Conservation (phyloP, 768 basidiomycete species). For the Tylopilus balloui region DNA sequence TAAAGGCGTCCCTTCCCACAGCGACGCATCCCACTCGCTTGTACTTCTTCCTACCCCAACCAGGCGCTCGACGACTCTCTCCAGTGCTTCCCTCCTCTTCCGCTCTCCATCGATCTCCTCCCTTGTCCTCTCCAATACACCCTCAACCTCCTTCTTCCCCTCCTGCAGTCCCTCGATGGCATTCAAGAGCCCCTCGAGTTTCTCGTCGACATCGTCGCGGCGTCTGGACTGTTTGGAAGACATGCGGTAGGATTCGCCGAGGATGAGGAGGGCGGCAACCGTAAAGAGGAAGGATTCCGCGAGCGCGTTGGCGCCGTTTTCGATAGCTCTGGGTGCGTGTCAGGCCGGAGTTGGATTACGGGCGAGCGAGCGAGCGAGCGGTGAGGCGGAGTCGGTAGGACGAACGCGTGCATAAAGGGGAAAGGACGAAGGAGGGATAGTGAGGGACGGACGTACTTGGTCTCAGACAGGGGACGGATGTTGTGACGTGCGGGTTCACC, state of each 20-base stretch:
- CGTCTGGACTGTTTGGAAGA: constrained; percentile 66
- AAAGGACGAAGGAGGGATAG: neutral
- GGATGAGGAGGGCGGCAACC: constrained; percentile 68
- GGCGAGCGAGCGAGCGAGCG: no score
- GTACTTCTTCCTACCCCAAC: constrained; percentile 64
- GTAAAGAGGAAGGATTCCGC: constrained; percentile 82
- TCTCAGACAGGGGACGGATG: constrained; percentile 74
- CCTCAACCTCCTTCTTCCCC: constrained; percentile 40
- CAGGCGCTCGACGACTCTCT: constrained; percentile 57
- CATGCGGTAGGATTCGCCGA: constrained; percentile 73
- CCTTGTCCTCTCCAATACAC: constrained; percentile 41
- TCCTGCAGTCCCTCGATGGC: constrained; percentile 44
- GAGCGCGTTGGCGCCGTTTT: constrained; percentile 79
- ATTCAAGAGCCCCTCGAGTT: constrained; percentile 53
- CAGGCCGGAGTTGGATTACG: neutral
- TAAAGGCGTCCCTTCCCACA: constrained; percentile 55
- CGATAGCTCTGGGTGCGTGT: constrained; percentile 56
- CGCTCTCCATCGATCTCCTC: constrained; percentile 34
- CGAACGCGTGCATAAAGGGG: neutral
- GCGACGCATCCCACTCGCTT: constrained; percentile 52
- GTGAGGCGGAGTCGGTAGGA: no score
- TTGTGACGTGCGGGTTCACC: constrained; percentile 65
- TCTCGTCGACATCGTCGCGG: constrained; percentile 69
- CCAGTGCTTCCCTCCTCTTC: constrained; percentile 59
- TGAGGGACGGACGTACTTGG: constrained; percentile 42